A percentile compares a stretch with the other conserved stretches of the same genome.
Conservation (phyloP, 1,284 basidiomycete genomes). For the Cutaneotrichosporon spelunceum region DNA sequence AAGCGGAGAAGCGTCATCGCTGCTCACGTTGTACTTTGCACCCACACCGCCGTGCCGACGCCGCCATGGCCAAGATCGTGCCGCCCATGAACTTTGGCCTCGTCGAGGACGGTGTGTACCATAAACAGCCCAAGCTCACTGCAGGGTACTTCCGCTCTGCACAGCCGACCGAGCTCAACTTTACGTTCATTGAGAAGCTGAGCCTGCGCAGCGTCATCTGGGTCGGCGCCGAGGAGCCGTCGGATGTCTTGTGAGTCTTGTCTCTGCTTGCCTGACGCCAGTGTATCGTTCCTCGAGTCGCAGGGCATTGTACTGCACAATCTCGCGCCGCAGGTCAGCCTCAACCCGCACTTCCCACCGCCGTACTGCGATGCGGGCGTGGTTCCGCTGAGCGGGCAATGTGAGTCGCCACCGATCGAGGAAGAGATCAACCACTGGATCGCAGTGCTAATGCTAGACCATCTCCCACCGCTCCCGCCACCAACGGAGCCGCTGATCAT, state of each 20-base stretch:
- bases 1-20: neutral
- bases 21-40: neutral
- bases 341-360: slow-evolving; percentile 49
- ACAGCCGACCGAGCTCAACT: slow-evolving; percentile 57
- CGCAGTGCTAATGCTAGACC: slow-evolving; percentile 30
- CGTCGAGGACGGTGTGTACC: slow-evolving; percentile 53
- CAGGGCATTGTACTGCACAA: slow-evolving; percentile 48
- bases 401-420: slow-evolving; percentile 25
- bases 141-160: slow-evolving; percentile 55
- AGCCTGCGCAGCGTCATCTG: slow-evolving; percentile 55
- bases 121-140: slow-evolving; percentile 8
- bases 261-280: slow-evolving; percentile 18
- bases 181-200: slow-evolving; percentile 57
- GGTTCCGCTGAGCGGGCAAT: slow-evolving; percentile 44
- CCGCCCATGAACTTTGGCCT: slow-evolving; percentile 57
- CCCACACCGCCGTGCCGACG: neutral
- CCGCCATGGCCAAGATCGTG: slow-evolving; percentile 49
- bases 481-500: slow-evolving; percentile 56
- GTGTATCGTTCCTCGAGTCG: slow-evolving; percentile 46
- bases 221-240: slow-evolving; percentile 57
- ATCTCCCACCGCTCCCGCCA: slow-evolving; percentile 48
- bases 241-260: slow-evolving; percentile 52
- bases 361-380: slow-evolving; percentile 50
- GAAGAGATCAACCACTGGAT: neutral
- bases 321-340: slow-evolving; percentile 41